Conservation (phyloP, 2,329 filamentous ascomycete species). For the Neurospora sp. region DNA sequence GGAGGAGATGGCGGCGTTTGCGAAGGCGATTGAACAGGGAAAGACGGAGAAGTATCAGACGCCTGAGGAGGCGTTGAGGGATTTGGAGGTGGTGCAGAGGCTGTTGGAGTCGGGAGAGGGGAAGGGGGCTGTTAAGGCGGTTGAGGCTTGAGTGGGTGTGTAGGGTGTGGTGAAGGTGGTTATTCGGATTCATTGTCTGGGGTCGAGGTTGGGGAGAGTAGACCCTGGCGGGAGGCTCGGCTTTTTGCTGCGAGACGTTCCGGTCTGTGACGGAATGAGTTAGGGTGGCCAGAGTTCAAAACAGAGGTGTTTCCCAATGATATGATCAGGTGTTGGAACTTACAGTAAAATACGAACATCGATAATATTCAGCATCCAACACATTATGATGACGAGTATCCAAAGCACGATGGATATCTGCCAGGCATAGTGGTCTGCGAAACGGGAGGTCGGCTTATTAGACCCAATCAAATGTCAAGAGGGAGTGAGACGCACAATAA, state of each 20-base stretch:
- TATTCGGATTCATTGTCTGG: not conserved
- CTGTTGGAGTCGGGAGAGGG: slow-evolving; percentile 21
- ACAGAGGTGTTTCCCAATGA: not conserved
- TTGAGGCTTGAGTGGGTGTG: not conserved
- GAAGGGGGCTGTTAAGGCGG: slow-evolving; percentile 7
- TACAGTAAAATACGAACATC: not conserved
- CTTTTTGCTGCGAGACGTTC: not conserved
- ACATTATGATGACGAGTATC: slow-evolving; percentile 5
- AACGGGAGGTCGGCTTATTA: not conserved
- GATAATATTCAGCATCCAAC: not conserved
- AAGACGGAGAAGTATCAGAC: slow-evolving; percentile 17
- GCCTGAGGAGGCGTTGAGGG: slow-evolving; percentile 21
- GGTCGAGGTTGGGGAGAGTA: not conserved
- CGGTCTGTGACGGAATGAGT: not conserved
- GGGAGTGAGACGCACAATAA: slow-evolving; percentile 27
- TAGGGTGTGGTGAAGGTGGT: not conserved
- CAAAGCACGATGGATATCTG: slow-evolving; percentile 4
- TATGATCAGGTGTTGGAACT: not conserved
- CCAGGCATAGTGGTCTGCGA: slow-evolving; percentile 4
- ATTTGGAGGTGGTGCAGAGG: slow-evolving; percentile 22
- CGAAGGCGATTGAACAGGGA: slow-evolving; percentile 16
- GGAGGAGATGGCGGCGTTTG: slow-evolving; percentile 23
- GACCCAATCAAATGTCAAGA: not conserved
- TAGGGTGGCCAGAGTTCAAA: not conserved
- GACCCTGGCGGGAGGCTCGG: not conserved